phyloP scores from a whole-genome alignment of 768 basidiomycete genomes.

The Lactarius hatsudake region DNA sequence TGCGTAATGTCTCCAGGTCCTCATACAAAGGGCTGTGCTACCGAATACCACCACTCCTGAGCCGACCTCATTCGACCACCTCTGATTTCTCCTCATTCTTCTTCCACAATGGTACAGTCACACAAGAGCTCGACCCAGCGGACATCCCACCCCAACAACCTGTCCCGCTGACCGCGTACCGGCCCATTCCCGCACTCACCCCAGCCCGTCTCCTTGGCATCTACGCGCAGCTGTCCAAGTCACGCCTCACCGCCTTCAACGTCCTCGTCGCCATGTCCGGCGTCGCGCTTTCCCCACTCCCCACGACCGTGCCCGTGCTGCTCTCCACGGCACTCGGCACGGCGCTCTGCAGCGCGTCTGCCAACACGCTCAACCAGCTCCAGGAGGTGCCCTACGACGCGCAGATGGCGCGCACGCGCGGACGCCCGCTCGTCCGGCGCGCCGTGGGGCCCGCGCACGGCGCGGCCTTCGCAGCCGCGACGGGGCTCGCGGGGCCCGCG shows the following conservation, averaged over 20 bases:
- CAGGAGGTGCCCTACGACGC: slow-evolving; percentile 96
- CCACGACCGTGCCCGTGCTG: slow-evolving; percentile 78
- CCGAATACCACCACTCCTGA: slow-evolving; percentile 23
- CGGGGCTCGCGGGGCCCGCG: slow-evolving; percentile 75
- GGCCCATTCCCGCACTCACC: slow-evolving; percentile 39
- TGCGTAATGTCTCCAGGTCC: slow-evolving; percentile 13
- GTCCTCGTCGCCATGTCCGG: slow-evolving; percentile 89
- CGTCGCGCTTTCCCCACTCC: slow-evolving; percentile 88
- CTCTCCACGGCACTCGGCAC: slow-evolving; percentile 88
- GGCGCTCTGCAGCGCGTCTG: slow-evolving; percentile 85
- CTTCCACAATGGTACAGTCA: slow-evolving; percentile 7
- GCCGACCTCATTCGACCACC: slow-evolving; percentile 4
- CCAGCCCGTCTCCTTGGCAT: slow-evolving; percentile 54
- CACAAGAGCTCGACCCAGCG: background rate
- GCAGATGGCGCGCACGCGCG: slow-evolving; percentile 90
- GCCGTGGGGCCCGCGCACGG: slow-evolving; percentile 88
- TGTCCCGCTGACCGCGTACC: slow-evolving; percentile 28
- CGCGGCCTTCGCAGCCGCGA: slow-evolving; percentile 67
- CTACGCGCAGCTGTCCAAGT: slow-evolving; percentile 82
- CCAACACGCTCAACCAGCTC: slow-evolving; percentile 92
- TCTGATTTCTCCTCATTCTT: slow-evolving; percentile 24
- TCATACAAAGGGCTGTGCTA: background rate
- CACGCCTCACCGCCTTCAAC: slow-evolving; percentile 77
- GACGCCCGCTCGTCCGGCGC: slow-evolving; percentile 79
- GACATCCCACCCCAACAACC: slow-evolving; percentile 13